Conservation (phyloP, 2,329 filamentous ascomycete genomes). For the Trichoderma lentiforme region DNA sequence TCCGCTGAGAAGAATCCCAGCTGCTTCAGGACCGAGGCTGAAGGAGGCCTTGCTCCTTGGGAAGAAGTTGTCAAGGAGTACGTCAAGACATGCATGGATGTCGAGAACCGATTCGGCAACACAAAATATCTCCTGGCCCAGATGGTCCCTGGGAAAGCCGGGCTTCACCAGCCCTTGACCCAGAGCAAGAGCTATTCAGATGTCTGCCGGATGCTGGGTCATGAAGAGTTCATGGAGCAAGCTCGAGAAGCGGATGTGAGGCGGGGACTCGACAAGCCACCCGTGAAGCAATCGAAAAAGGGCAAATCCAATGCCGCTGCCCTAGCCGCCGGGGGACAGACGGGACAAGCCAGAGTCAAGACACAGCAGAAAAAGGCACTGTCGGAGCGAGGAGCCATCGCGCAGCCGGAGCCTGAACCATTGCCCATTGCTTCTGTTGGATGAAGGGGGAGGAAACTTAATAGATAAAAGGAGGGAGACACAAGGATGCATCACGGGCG, state of each 20-base stretch:
- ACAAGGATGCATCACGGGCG: neutral
- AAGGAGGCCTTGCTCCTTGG: slow-evolving; percentile 74
- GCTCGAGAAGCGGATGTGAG: slow-evolving; percentile 65
- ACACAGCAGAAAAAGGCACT: slow-evolving; percentile 34
- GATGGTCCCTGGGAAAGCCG: slow-evolving; percentile 76
- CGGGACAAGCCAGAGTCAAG: slow-evolving; percentile 37
- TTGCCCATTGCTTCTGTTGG: slow-evolving; percentile 25
- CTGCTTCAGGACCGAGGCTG: slow-evolving; percentile 68
- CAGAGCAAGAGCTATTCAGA: slow-evolving; percentile 68
- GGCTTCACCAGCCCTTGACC: slow-evolving; percentile 59
- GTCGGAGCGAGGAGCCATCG: slow-evolving; percentile 33
- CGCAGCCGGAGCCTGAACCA: slow-evolving; percentile 24
- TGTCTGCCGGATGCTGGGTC: slow-evolving; percentile 61
- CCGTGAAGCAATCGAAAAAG: slow-evolving; percentile 29
- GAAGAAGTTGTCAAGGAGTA: slow-evolving; percentile 74
- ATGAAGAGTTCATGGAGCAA: slow-evolving; percentile 59
- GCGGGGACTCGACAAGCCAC: slow-evolving; percentile 56
- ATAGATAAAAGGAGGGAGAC: neutral
- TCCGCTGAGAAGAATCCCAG: slow-evolving; percentile 88
- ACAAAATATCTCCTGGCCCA: slow-evolving; percentile 88
- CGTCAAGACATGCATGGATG: slow-evolving; percentile 66
- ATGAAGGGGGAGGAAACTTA: neutral
- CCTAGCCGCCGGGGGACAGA: slow-evolving; percentile 47
- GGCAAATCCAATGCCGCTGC: slow-evolving; percentile 38
- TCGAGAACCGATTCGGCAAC: slow-evolving; percentile 85